These are phyloP conservation scores for Candida gorgasii DNA, from an alignment of 805 yeast genomes.

Conservation along the genomic window DNA sequence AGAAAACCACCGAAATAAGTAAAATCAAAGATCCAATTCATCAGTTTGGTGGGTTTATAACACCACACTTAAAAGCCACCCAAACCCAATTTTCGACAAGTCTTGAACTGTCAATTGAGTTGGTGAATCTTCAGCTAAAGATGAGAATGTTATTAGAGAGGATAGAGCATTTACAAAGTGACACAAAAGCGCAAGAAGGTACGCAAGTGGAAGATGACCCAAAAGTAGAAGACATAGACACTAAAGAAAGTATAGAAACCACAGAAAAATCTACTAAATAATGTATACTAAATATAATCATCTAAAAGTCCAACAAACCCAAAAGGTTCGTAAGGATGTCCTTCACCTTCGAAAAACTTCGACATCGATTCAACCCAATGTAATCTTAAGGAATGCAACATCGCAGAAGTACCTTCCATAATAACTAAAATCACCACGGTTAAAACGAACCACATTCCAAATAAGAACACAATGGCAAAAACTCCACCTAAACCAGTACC, in stretches of 20 bases:
- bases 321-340: slow-evolving; percentile 87
- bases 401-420: slow-evolving; percentile 99
- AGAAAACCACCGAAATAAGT: background rate
- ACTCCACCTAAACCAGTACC: slow-evolving; percentile 67
- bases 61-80: background rate
- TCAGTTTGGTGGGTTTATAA: slow-evolving; percentile 6
- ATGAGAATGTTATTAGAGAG: background rate
- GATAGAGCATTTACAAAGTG: background rate
- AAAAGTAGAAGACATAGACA: too few species aligned
- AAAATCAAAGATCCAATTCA: slow-evolving; percentile 3
- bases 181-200: background rate
- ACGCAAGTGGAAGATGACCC: too few species aligned
- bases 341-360: slow-evolving; percentile 96
- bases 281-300: slow-evolving; percentile 19
- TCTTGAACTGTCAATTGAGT: background rate
- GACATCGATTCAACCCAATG: slow-evolving; percentile 99
- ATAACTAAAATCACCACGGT: slow-evolving; percentile 89
- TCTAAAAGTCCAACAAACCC: slow-evolving; percentile 48
- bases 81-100: background rate
- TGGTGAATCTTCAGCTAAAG: background rate
- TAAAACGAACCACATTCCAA: slow-evolving; percentile 92
- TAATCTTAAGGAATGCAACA: slow-evolving; percentile 96
- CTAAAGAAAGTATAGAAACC: too few species aligned
- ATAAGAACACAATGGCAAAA: slow-evolving; percentile 70
- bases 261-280: too few species aligned